These are phyloP conservation scores for Cytospora paraplurivora DNA, from an alignment of 2,329 filamentous ascomycete species.

Conservation along the genomic window DNA sequence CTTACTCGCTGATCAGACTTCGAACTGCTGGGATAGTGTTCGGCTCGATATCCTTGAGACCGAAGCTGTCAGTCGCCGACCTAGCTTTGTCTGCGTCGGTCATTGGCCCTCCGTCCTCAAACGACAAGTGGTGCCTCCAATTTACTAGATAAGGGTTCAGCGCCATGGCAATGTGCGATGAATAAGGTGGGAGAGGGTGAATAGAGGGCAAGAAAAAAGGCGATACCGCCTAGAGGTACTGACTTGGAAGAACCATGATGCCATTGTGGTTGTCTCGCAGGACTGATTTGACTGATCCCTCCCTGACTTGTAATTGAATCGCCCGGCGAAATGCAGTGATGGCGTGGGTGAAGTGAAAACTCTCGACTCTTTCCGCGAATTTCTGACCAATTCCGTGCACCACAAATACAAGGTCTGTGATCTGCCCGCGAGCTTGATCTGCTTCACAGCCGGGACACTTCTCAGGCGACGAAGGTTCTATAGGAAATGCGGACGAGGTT, in stretches of 20 bases:
- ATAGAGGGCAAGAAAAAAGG: background rate
- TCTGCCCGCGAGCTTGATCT: conserved; percentile 65
- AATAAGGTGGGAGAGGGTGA: background rate
- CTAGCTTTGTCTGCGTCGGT: conserved; percentile 54
- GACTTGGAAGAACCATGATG: conserved; percentile 81
- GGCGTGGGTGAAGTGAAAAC: conserved; percentile 94
- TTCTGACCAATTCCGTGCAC: conserved; percentile 98
- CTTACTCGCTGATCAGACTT: conserved; percentile 79
- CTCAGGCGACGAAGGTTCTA: conserved; percentile 24
- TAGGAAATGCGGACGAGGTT: conserved; percentile 25
- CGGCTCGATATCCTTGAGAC: conserved; percentile 87
- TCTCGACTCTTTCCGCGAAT: conserved; percentile 89
- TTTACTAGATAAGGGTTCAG: conserved; percentile 57
- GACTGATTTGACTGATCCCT: conserved; percentile 71
- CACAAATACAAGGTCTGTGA: conserved; percentile 86
- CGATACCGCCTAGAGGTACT: background rate
- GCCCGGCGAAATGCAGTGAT: conserved; percentile 88
- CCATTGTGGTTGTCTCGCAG: conserved; percentile 79
- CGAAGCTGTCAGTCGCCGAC: conserved; percentile 61
- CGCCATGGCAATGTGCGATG: background rate
- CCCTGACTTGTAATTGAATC: conserved; percentile 81
- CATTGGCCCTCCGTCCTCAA: conserved; percentile 75
- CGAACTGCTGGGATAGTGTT: conserved; percentile 89
- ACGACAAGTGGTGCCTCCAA: conserved; percentile 85
- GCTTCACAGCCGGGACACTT: conserved; percentile 55